These are phyloP conservation scores for Fusarium setosum DNA, from an alignment of 2,329 filamentous ascomycete species.

Conservation along the genomic window DNA sequence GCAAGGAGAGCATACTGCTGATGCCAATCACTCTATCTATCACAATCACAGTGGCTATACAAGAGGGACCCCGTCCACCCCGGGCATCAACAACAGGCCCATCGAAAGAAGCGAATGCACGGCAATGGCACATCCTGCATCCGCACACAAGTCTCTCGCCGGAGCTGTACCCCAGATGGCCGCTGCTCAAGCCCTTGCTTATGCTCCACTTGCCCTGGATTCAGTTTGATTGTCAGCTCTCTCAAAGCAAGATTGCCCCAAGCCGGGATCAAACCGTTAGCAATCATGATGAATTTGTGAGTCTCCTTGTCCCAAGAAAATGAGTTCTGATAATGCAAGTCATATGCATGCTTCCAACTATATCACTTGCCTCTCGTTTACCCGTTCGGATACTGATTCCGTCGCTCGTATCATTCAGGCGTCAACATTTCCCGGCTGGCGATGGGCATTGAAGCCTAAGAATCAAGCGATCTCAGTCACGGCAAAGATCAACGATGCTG, in stretches of 20 bases:
- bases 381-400: background rate
- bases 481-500: constrained; percentile 20
- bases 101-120: constrained; percentile 23
- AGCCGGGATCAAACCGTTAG: constrained; percentile 6
- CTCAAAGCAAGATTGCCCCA: constrained; percentile 18
- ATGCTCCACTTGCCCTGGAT: constrained; percentile 32
- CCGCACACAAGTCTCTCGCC: constrained; percentile 16
- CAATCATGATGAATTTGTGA: background rate
- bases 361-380: background rate
- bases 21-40: background rate
- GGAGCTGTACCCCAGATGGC: constrained; percentile 41
- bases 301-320: background rate
- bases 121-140: constrained; percentile 31
- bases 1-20: background rate
- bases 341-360: background rate
- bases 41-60: too few species aligned
- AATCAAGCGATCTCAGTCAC: constrained; percentile 7
- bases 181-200: constrained; percentile 19
- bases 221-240: constrained; percentile 37
- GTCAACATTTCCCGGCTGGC: constrained; percentile 2
- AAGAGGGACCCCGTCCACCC: background rate
- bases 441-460: constrained; percentile 1
- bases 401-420: constrained; percentile 19
- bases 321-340: constrained; percentile 1
- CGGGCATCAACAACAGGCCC: background rate